Conservation (phyloP, 2,329 filamentous ascomycete genomes). For the Ascochyta koolunga region DNA sequence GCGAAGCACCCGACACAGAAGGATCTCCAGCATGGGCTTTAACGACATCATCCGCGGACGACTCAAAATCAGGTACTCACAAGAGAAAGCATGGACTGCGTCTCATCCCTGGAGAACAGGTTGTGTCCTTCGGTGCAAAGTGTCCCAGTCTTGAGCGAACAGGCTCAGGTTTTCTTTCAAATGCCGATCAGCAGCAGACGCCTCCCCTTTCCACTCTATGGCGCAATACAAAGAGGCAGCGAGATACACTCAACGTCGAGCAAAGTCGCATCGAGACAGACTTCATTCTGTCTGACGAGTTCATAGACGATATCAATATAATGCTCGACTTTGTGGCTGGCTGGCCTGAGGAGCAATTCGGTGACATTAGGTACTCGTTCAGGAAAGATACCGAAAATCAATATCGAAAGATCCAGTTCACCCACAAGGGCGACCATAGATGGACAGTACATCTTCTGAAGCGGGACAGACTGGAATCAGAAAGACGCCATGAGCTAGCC, state of each 20-base stretch:
- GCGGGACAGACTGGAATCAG: background rate
- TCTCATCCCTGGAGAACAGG: background rate
- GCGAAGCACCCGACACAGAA: background rate
- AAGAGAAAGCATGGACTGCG: background rate
- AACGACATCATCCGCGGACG: background rate
- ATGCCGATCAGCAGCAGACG: background rate
- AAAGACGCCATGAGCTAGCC: background rate
- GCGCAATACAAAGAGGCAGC: background rate
- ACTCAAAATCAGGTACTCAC: background rate
- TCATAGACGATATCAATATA: constrained; percentile 17
- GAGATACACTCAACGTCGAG: background rate
- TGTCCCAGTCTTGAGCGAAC: background rate
- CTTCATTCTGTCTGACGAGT: constrained; percentile 5
- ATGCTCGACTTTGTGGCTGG: constrained; percentile 17
- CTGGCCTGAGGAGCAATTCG: background rate
- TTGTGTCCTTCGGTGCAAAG: background rate
- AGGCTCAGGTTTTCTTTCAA: background rate
- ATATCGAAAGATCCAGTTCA: background rate
- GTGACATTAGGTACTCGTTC: constrained; percentile 9
- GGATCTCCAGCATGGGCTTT: no score
- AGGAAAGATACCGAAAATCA: constrained; percentile 3
- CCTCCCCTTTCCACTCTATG: background rate
- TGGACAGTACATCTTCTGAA: constrained; percentile 8
- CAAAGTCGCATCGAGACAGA: constrained; percentile 13
- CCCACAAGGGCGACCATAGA: background rate